Base-by-base conservation (phyloP, 2,329 filamentous ascomycete genomes). In the Shiraia sp. region DNA sequence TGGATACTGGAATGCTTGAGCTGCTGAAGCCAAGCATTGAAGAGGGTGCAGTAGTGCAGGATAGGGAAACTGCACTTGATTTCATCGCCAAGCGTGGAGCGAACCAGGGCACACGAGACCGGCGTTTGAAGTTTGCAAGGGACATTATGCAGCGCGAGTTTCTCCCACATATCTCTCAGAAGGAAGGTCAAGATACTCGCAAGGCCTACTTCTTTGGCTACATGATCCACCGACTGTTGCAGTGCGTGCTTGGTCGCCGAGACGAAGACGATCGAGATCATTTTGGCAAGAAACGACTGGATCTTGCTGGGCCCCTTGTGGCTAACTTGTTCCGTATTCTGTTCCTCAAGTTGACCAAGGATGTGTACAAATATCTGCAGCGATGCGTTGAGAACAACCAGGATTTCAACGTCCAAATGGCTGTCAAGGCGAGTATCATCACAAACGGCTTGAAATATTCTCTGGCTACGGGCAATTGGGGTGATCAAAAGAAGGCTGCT, bases 181-280 rank as follows among this genome's bases (percentile, higher is more conserved):
- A 82, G 47, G 90, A 96, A 70, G 93, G 93, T 19, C 95, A 90
- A 57, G 92, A 97, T 69, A 97, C 92, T 1, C 80, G 90, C 45
- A 99, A 99, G 69, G 93, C 95, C 2, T 99, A 96, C 73, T 99
- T 97, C 79, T 77, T 99, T 34, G 93, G 95, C 15, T 99, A 99
- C 73, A 99, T 99, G 92, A 89, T 97, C 32, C 92, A 99, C 72
- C 88, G 93, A 66, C 80, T 99, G 58, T 79, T 97, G 16, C 92
- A 96, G 70, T 96, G 91, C 66, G 89, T 91, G 40, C 80, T 99
- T 33, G 95, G 93, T 36, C 86, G 93, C 48, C 87, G 90, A 49
- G 93, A 97, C 66, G 90, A 90, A 17, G 93, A 99, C 63, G 93
- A 99, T 65, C 88, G 93, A 76, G 93, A 99, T 76, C 95, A 99